Percentiles rank a stretch among this genome's conserved stretches.
Evolutionary conservation across 768 basidiomycete genomes (phyloP).

Genomic region (Boletus pseudo-olivaceus): DNA sequence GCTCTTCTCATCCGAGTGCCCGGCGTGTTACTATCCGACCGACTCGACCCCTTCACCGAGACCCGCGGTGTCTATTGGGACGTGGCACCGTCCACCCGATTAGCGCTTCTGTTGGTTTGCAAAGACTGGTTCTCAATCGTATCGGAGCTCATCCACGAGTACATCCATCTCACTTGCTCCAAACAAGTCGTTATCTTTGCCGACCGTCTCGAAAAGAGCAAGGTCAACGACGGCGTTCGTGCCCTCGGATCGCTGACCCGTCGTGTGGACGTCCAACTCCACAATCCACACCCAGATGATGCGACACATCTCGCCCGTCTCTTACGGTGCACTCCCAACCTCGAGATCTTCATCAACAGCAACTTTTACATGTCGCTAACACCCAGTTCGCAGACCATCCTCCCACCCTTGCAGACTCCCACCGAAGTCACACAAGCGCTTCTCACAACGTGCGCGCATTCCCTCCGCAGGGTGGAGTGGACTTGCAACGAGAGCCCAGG

Average conservation of each 20-base stretch:
- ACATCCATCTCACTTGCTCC: constrained; percentile 36
- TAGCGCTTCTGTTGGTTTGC: constrained; percentile 34
- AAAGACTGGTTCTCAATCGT: constrained; percentile 36
- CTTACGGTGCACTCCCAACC: constrained; percentile 40
- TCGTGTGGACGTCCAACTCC: constrained; percentile 41
- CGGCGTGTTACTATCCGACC: constrained; percentile 31
- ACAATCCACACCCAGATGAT: constrained; percentile 26
- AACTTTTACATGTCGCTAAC: constrained; percentile 31
- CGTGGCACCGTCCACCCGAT: constrained; percentile 28
- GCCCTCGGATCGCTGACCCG: constrained; percentile 38
- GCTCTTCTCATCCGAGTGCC: constrained; percentile 33
- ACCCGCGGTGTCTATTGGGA: constrained; percentile 29
- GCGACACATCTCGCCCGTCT: constrained; percentile 32
- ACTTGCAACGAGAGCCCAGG: constrained; percentile 42
- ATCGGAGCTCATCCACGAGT: constrained; percentile 39
- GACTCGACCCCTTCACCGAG: constrained; percentile 41
- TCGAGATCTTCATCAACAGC: constrained; percentile 41
- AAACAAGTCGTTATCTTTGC: constrained; percentile 35
- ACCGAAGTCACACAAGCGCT: constrained; percentile 35
- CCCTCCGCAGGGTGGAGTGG: constrained; percentile 46
- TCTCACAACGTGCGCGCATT: constrained; percentile 28
- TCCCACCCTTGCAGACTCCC: constrained; percentile 27
- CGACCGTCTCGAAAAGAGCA: constrained; percentile 33
- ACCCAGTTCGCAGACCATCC: constrained; percentile 16
- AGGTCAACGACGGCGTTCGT: constrained; percentile 15